These are phyloP conservation scores for Chlamydomonas incerta DNA, from an alignment of 139 green algal species.

Conservation along the genomic window DNA sequence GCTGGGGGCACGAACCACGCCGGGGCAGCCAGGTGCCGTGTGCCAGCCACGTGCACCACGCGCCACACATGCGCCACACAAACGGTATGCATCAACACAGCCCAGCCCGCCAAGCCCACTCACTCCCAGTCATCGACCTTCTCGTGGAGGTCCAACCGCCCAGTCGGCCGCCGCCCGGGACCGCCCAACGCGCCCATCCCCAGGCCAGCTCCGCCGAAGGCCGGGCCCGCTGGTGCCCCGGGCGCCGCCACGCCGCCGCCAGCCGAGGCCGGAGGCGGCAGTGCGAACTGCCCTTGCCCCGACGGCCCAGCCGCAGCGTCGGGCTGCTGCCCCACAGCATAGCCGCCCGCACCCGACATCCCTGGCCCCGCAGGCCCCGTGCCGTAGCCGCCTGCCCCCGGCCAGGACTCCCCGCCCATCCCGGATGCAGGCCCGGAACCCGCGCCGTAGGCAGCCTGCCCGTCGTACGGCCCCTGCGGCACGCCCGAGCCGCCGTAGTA, in stretches of 20 bases:
- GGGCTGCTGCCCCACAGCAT: too few relatives aligned
- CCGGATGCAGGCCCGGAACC: neutral
- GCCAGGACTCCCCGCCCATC: neutral
- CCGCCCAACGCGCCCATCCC: neutral
- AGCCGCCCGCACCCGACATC: too few relatives aligned
- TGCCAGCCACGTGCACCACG: too few relatives aligned
- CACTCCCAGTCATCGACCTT: slow-evolving; percentile 54
- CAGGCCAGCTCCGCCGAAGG: neutral
- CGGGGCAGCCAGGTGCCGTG: too few relatives aligned
- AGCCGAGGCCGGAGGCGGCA: neutral
- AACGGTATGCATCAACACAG: neutral
- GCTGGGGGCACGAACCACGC: too few relatives aligned
- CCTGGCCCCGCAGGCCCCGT: neutral
- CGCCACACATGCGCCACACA: too few relatives aligned
- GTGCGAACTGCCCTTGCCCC: neutral
- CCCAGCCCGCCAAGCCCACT: too few relatives aligned
- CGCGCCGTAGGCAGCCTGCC: neutral
- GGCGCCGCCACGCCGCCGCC: neutral
- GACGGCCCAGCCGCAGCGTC: neutral
- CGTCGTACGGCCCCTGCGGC: too few relatives aligned
- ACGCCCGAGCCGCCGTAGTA: neutral
- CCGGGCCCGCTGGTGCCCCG: neutral
- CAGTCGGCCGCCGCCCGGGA: neutral
- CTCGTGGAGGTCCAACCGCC: slow-evolving; percentile 18
- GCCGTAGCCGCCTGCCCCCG: neutral